Evolutionary conservation across 257 asterid genomes (phyloP).

Genomic region (Solanum virginianum): DNA sequence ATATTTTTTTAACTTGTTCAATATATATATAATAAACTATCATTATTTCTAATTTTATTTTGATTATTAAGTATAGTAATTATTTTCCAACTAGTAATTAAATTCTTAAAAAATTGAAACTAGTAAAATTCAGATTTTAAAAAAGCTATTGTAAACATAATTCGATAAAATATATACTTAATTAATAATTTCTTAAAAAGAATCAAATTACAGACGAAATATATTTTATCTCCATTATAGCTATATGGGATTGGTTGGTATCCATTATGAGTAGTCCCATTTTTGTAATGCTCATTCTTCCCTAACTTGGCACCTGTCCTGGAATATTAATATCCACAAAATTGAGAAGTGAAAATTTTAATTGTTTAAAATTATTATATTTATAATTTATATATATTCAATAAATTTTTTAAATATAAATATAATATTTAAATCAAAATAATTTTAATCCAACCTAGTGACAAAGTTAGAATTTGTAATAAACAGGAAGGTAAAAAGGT

Average conservation of each 20-base stretch:
- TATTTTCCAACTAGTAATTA: not conserved
- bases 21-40: not conserved
- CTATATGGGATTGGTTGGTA: not conserved
- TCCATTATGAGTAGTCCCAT: not conserved
- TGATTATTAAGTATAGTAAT: not conserved
- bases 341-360: too few species aligned
- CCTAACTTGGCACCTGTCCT: too few species aligned
- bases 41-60: not conserved
- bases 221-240: not conserved
- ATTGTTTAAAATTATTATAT: too few species aligned
- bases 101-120: not conserved
- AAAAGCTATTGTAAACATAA: not conserved
- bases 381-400: too few species aligned
- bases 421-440: too few species aligned
- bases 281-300: too few species aligned
- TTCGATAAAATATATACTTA: not conserved
- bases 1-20: not conserved
- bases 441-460: too few species aligned
- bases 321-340: too few species aligned
- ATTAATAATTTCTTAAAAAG: not conserved
- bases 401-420: too few species aligned
- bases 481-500: not conserved
- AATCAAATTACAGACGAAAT: not conserved
- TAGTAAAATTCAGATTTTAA: not conserved
- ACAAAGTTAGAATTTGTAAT: too few species aligned